Percentiles rank a stretch among this genome's conserved stretches.
These are phyloP conservation scores for Aspergillus viridinutans DNA, from an alignment of 2,329 filamentous ascomycete species.

Conservation along the genomic window DNA sequence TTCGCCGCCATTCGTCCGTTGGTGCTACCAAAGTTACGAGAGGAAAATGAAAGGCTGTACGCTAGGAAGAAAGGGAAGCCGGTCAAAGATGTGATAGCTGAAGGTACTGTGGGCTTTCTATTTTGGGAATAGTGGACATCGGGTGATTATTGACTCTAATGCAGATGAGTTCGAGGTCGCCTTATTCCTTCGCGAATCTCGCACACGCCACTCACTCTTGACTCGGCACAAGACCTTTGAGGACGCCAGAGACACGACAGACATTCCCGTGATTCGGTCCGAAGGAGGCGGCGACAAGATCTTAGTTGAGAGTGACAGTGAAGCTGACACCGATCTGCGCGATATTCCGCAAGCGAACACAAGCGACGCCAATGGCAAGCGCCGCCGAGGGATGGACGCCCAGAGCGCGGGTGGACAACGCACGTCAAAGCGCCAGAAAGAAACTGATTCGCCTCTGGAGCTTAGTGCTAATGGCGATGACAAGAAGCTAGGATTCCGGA, in stretches of 20 bases:
- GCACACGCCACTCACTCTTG: slow-evolving; percentile 78
- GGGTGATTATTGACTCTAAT: slow-evolving; percentile 1
- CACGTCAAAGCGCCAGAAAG: slow-evolving; percentile 31
- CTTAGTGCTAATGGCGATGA: slow-evolving; percentile 55
- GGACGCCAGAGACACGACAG: slow-evolving; percentile 42
- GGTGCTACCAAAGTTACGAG: slow-evolving; percentile 83
- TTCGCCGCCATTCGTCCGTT: slow-evolving; percentile 80
- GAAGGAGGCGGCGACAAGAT: slow-evolving; percentile 35
- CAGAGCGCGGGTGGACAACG: slow-evolving; percentile 10
- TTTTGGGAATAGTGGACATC: background rate
- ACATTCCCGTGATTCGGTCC: background rate
- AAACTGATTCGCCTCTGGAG: slow-evolving; percentile 37
- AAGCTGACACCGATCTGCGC: slow-evolving; percentile 46
- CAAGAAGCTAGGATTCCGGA: slow-evolving; percentile 83
- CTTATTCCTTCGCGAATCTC: slow-evolving; percentile 85
- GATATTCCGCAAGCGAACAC: slow-evolving; percentile 52
- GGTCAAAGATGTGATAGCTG: slow-evolving; percentile 80
- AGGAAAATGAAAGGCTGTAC: slow-evolving; percentile 65
- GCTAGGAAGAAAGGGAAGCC: slow-evolving; percentile 70
- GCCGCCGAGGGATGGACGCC: slow-evolving; percentile 11
- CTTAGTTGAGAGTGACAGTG: slow-evolving; percentile 60
- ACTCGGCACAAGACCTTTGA: slow-evolving; percentile 78
- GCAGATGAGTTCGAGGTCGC: slow-evolving; percentile 93
- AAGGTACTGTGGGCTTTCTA: slow-evolving; percentile 52
- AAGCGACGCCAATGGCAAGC: slow-evolving; percentile 7